These are phyloP conservation scores for Ustilago nuda DNA, from an alignment of 1,284 basidiomycete species.

Conservation along the genomic window DNA sequence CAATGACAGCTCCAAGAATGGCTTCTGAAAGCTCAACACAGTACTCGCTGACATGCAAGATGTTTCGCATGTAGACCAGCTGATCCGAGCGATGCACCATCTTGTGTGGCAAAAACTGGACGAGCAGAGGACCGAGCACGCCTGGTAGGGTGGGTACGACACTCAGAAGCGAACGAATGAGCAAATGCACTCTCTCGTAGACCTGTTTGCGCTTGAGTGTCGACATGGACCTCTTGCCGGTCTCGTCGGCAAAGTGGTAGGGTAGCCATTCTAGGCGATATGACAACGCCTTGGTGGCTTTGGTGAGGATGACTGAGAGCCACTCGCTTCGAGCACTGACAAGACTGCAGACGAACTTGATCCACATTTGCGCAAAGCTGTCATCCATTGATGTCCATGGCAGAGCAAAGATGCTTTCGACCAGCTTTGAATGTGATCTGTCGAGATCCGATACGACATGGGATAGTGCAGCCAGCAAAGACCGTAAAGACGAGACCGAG, in stretches of 20 bases:
- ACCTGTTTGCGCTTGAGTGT: slow-evolving; percentile 75
- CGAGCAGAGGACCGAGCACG: slow-evolving; percentile 81
- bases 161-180: slow-evolving; percentile 84
- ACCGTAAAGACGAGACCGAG: slow-evolving; percentile 59
- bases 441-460: slow-evolving; percentile 78
- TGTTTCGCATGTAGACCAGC: slow-evolving; percentile 90
- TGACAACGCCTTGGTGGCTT: slow-evolving; percentile 82
- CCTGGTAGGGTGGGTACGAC: slow-evolving; percentile 75
- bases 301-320: slow-evolving; percentile 82
- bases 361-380: slow-evolving; percentile 73
- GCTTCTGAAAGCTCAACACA: slow-evolving; percentile 88
- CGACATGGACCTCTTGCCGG: slow-evolving; percentile 27
- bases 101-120: slow-evolving; percentile 90
- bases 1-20: slow-evolving; percentile 85
- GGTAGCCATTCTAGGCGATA: slow-evolving; percentile 52
- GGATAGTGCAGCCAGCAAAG: slow-evolving; percentile 72
- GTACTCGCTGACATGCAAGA: slow-evolving; percentile 85
- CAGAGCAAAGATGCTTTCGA: slow-evolving; percentile 86
- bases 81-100: slow-evolving; percentile 84
- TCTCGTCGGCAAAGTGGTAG: slow-evolving; percentile 46
- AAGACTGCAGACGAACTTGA: slow-evolving; percentile 84
- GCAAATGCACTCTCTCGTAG: slow-evolving; percentile 86
- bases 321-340: slow-evolving; percentile 94
- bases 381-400: slow-evolving; percentile 90
- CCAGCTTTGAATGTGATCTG: slow-evolving; percentile 79